These are phyloP conservation scores for Naganishia albida DNA, from an alignment of 1,284 basidiomycete genomes.

Conservation along the genomic window DNA sequence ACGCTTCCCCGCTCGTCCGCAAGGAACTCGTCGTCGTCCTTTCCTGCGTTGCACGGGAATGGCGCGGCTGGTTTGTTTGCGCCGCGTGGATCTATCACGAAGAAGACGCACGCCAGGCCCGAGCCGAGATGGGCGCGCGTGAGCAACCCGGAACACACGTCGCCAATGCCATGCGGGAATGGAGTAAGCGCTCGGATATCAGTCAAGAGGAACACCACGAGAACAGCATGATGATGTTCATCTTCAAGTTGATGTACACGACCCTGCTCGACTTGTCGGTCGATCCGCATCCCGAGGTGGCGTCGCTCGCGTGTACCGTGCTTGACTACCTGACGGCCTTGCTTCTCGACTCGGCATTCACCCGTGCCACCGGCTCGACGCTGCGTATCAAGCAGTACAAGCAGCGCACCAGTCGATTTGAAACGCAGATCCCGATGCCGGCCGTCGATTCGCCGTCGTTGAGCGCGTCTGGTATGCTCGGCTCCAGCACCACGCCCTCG, in stretches of 20 bases:
- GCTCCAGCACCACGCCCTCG: not conserved
- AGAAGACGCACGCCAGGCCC: conserved; percentile 60
- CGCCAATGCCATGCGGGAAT: conserved; percentile 70
- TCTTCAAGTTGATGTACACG: conserved; percentile 90
- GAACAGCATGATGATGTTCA: conserved; percentile 79
- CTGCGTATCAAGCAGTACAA: conserved; percentile 46
- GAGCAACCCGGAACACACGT: conserved; percentile 60
- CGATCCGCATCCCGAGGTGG: conserved; percentile 91
- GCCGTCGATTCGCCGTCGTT: conserved; percentile 19
- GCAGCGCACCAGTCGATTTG: conserved; percentile 21
- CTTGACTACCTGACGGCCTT: conserved; percentile 90
- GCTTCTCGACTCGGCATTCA: conserved; percentile 83
- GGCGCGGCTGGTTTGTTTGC: conserved; percentile 92
- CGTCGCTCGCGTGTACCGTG: conserved; percentile 83
- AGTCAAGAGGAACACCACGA: conserved; percentile 71
- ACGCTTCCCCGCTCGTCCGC: conserved; percentile 92
- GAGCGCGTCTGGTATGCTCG: conserved; percentile 3
- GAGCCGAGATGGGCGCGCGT: conserved; percentile 57
- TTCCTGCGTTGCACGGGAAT: conserved; percentile 90
- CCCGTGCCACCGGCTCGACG: conserved; percentile 66
- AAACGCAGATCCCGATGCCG: conserved; percentile 13
- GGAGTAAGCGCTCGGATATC: conserved; percentile 61
- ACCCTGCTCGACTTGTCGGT: conserved; percentile 86
- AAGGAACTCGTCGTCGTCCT: conserved; percentile 92
- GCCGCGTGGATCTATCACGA: conserved; percentile 97